Conservation (phyloP, 2,329 filamentous ascomycete species). For the Colletotrichum orchidophilum region DNA sequence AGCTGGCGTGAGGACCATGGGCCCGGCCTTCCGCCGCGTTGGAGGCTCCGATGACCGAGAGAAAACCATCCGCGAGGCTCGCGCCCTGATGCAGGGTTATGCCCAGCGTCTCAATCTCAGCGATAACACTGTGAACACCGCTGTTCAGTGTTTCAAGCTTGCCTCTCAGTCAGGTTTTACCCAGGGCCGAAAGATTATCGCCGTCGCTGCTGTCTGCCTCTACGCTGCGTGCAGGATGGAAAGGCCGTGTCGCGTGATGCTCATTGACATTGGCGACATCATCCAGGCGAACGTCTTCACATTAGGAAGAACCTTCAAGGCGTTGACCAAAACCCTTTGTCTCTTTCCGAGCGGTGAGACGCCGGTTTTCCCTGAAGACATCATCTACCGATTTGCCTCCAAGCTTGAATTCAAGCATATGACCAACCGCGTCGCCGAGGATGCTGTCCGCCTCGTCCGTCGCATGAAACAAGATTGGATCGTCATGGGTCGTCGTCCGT, state of each 20-base stretch:
- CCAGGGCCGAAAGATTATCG: conserved; percentile 84
- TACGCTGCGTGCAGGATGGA: conserved; percentile 88
- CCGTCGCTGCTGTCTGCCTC: conserved; percentile 89
- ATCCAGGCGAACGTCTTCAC: conserved; percentile 88
- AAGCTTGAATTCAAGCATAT: conserved; percentile 90
- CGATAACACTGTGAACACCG: conserved; percentile 68
- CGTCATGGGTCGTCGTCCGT: conserved; percentile 90
- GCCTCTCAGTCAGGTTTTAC: conserved; percentile 81
- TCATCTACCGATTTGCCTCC: conserved; percentile 90
- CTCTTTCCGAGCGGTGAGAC: conserved; percentile 53
- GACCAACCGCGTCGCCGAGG: conserved; percentile 85
- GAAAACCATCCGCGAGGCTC: conserved; percentile 67
- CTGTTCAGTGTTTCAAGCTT: conserved; percentile 79
- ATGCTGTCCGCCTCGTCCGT: conserved; percentile 86
- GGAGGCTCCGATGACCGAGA: conserved; percentile 68
- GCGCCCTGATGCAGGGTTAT: conserved; percentile 70
- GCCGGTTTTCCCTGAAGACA: conserved; percentile 84
- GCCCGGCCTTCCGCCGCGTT: conserved; percentile 68
- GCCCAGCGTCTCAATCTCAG: conserved; percentile 67
- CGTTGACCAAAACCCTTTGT: conserved; percentile 57
- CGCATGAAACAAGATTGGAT: conserved; percentile 99
- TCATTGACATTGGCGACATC: conserved; percentile 94
- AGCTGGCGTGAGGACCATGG: conserved; percentile 76
- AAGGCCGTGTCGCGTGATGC: conserved; percentile 83
- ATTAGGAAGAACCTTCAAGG: conserved; percentile 89